phyloP scores from a whole-genome alignment of 139 green algal genomes.

The Micromonas commoda region DNA sequence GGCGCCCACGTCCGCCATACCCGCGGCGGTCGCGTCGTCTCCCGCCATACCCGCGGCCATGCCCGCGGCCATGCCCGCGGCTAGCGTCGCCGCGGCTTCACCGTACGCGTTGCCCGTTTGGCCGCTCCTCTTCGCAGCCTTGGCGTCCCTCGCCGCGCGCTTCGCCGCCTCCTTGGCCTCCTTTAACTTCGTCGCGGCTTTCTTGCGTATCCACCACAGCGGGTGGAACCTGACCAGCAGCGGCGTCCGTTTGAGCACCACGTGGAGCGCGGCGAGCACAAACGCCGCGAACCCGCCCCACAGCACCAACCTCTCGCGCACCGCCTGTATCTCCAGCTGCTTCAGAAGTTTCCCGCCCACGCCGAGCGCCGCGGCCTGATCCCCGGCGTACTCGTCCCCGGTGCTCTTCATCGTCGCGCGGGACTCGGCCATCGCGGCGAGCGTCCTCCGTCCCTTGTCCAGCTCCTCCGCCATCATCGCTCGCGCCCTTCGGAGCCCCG shows the following conservation, averaged over 20 bases:
- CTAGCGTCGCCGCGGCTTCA: background rate
- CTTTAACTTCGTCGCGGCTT: background rate
- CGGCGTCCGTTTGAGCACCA: slow-evolving; percentile 16
- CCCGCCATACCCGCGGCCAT: background rate
- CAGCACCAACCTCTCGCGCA: background rate
- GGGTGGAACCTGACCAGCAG: slow-evolving; percentile 7
- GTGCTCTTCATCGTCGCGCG: slow-evolving; percentile 10
- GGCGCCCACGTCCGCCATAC: background rate
- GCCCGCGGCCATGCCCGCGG: too few species aligned
- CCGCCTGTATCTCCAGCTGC: background rate
- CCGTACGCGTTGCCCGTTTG: background rate
- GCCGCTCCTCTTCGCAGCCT: background rate
- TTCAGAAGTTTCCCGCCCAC: background rate
- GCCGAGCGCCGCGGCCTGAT: background rate
- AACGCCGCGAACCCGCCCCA: slow-evolving; percentile 5
- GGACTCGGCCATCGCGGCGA: background rate
- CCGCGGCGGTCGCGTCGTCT: background rate
- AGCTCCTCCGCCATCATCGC: slow-evolving; percentile 11
- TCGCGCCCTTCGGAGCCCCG: slow-evolving; percentile 2
- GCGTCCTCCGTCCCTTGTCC: slow-evolving; percentile 1
- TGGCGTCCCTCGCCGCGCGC: background rate
- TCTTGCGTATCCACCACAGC: background rate
- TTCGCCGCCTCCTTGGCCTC: background rate
- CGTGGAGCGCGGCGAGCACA: background rate
- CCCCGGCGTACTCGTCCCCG: background rate